Conservation (phyloP, 2,329 filamentous ascomycete genomes). For the Chrysoporthe austroafricana region DNA sequence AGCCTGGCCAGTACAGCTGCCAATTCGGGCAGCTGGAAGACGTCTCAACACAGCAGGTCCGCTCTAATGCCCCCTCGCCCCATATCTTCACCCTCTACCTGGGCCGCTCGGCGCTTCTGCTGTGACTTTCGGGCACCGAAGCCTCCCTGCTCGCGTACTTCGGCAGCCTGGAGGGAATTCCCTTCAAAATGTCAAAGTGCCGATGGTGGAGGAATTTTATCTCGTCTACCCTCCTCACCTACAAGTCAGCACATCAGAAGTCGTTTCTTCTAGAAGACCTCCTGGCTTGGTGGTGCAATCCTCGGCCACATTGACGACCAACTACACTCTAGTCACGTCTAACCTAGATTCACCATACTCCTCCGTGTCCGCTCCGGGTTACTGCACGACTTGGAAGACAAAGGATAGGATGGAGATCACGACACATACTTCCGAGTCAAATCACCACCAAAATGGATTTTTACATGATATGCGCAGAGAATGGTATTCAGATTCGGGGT, state of each 20-base stretch:
- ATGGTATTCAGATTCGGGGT: background rate
- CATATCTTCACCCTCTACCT: slow-evolving; percentile 7
- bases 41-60: slow-evolving; percentile 13
- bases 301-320: background rate
- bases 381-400: background rate
- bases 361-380: background rate
- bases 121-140: slow-evolving; percentile 19
- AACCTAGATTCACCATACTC: background rate
- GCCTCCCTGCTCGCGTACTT: background rate
- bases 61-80: background rate
- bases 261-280: slow-evolving; percentile 10
- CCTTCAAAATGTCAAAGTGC: slow-evolving; percentile 8
- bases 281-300: slow-evolving; percentile 10
- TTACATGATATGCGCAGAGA: background rate
- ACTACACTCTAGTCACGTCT: background rate
- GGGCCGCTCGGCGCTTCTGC: background rate
- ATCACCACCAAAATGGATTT: background rate
- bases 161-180: background rate
- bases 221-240: background rate
- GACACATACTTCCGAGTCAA: background rate
- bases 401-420: background rate
- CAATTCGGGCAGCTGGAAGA: background rate
- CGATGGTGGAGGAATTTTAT: slow-evolving; percentile 1
- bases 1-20: background rate
- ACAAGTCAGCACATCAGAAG: background rate